Evolutionary conservation across 257 asterid genomes (phyloP), one percentile per base, ranked within the genome.

Genomic region (Penstemon eatonii): DNA sequence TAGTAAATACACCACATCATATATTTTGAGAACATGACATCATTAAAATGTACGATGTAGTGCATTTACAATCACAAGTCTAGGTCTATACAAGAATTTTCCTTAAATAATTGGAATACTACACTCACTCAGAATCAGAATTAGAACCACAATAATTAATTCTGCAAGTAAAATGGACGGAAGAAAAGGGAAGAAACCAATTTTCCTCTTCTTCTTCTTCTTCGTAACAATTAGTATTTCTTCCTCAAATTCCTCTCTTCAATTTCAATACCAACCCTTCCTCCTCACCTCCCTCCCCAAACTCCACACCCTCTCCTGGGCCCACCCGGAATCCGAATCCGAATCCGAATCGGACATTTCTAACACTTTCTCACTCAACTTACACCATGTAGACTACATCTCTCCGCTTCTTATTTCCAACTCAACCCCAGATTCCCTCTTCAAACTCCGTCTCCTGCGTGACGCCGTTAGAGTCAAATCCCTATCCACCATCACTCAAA

Each of bases 301-400:
- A 40, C 54, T 87, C 85, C 36, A 82, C 33, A 40, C 90, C 63
- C 75, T 80, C 61, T 60, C 86, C 6, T 83, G 81, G 87, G 51
- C 66, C 47, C 36, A 79, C 45, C 79, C 71, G 25, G 65, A 65
- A 40, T 43, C 60, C 13, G 60, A 54, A 5, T 18, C 74, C 49
- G 72, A 66, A 7, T 3, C 81, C 51, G 68, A 52, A 11, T 18
- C 73, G 5, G 59, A 60, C 11, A 25, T 25, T 15, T 15, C 18
- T 25, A 25, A 77, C 43, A 13, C 36, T 3, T 80, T 89, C 62
- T 83, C 89, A 0, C 51, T 87, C 2, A 69, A 75, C 73, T 36
- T 92, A 43, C 93, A 85, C 79, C 96, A 86, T 33, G 79, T 93
- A 0, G 98, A 93, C 73, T 65, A 66, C 3, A 83, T 87, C 33